Conservation (phyloP, 352 stramenopile genomes). For the Phytopythium oedochilum region DNA sequence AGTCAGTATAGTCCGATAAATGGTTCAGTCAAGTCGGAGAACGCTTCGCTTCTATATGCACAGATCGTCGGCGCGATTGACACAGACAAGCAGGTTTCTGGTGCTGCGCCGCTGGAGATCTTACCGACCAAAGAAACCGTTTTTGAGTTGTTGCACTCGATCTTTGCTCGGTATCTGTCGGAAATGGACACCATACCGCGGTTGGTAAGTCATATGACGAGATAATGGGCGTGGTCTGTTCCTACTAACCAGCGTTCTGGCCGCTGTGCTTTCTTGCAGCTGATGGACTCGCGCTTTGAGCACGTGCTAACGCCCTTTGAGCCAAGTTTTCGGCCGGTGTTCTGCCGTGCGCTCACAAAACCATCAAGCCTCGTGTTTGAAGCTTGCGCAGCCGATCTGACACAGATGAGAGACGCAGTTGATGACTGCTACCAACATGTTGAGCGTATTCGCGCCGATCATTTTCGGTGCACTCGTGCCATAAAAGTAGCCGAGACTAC, state of each 20-base stretch:
- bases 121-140: conserved; percentile 26
- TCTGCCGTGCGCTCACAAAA: conserved; percentile 18
- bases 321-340: conserved; percentile 13
- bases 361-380: conserved; percentile 23
- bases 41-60: neutral
- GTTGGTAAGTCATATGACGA: conserved; percentile 16
- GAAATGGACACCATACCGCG: conserved; percentile 31
- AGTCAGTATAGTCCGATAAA: neutral
- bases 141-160: conserved; percentile 32
- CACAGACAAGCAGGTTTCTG: neutral
- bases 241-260: neutral
- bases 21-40: neutral
- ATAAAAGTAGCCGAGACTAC: conserved; percentile 28
- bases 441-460: conserved; percentile 21
- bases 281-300: conserved; percentile 23
- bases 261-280: neutral
- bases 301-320: conserved; percentile 37
- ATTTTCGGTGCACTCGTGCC: conserved; percentile 25
- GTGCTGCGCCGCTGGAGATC: conserved; percentile 12
- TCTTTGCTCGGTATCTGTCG: conserved; percentile 41
- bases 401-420: conserved; percentile 19
- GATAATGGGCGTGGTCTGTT: neutral
- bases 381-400: conserved; percentile 12
- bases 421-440: conserved; percentile 28
- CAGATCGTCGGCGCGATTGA: neutral